These are phyloP conservation scores for Lineolata rhizophorae DNA, from an alignment of 495 filamentous ascomycete genomes.

Conservation along the genomic window DNA sequence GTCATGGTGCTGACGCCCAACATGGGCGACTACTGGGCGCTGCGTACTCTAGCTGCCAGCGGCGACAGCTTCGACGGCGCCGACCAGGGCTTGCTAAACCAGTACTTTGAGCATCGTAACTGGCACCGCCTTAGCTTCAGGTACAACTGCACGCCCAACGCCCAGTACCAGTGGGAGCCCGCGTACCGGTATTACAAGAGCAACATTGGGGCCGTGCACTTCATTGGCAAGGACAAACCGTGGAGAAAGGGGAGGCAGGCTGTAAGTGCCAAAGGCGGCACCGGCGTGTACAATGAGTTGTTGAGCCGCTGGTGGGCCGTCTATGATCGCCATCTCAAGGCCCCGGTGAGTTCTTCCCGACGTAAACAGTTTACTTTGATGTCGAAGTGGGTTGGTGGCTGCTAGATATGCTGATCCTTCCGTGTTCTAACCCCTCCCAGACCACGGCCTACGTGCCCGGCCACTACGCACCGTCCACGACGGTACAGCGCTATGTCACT, in stretches of 20 bases:
- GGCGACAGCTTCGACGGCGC: constrained; percentile 94
- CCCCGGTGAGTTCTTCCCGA: constrained; percentile 29
- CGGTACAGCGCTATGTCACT: constrained; percentile 19
- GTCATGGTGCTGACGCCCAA: constrained; percentile 81
- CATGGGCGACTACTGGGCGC: constrained; percentile 65
- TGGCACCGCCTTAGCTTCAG: constrained; percentile 83
- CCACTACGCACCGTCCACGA: constrained; percentile 7
- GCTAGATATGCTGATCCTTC: too few species aligned
- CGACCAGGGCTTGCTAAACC: constrained; percentile 89
- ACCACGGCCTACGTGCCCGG: too few species aligned
- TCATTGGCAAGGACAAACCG: constrained; percentile 79
- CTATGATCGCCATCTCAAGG: constrained; percentile 64
- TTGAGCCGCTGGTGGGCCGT: constrained; percentile 74
- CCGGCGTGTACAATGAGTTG: constrained; percentile 60
- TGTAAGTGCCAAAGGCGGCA: constrained; percentile 21
- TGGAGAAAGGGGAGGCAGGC: constrained; percentile 52
- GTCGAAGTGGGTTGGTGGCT: too few species aligned
- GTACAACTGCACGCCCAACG: constrained; percentile 91
- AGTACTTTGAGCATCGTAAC: constrained; percentile 52
- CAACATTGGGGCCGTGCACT: constrained; percentile 72
- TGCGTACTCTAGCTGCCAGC: constrained; percentile 59
- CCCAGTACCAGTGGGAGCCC: constrained; percentile 84
- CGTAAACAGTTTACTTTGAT: too few species aligned
- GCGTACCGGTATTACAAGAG: constrained; percentile 85
- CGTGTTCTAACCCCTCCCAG: too few species aligned